A percentile compares a stretch with the other conserved stretches of the same genome.
Evolutionary conservation across 768 basidiomycete genomes (phyloP).

Genomic region (Mycena rosella): DNA sequence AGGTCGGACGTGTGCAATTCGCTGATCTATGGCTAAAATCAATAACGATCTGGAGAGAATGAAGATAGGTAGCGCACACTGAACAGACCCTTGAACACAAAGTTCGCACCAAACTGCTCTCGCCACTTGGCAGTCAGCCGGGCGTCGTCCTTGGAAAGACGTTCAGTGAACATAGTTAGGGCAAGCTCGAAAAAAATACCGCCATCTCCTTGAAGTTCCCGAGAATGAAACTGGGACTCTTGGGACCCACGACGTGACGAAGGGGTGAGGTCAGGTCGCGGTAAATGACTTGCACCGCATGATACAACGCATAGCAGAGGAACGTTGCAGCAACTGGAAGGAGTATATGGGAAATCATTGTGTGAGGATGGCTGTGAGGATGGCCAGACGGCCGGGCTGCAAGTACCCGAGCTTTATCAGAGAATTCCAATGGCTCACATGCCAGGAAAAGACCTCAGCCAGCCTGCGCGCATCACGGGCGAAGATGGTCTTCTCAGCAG

Average conservation of each 20-base stretch:
- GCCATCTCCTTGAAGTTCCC: constrained; percentile 37
- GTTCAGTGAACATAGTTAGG: neutral
- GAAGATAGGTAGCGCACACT: neutral
- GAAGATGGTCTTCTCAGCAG: too few relatives aligned
- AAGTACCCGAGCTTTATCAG: neutral
- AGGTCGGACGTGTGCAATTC: too few relatives aligned
- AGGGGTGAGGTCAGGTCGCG: constrained; percentile 42
- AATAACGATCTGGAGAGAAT: neutral
- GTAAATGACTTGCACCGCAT: constrained; percentile 27
- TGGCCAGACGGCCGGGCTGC: too few relatives aligned
- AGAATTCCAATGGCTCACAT: neutral
- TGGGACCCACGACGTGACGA: constrained; percentile 50
- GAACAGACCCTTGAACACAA: constrained; percentile 46
- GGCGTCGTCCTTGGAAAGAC: constrained; percentile 38
- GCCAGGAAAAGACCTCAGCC: too few relatives aligned
- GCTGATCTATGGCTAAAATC: constrained; percentile 5
- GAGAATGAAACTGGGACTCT: constrained; percentile 45
- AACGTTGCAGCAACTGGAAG: constrained; percentile 7
- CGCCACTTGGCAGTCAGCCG: constrained; percentile 50
- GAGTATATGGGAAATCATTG: constrained; percentile 14
- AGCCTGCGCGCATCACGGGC: too few relatives aligned
- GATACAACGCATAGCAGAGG: constrained; percentile 37
- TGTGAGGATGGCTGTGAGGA: neutral
- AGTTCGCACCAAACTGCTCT: constrained; percentile 50
- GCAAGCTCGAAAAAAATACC: neutral